Conservation (phyloP, 116 monocot species). For the Trichopus zeylanicus region DNA sequence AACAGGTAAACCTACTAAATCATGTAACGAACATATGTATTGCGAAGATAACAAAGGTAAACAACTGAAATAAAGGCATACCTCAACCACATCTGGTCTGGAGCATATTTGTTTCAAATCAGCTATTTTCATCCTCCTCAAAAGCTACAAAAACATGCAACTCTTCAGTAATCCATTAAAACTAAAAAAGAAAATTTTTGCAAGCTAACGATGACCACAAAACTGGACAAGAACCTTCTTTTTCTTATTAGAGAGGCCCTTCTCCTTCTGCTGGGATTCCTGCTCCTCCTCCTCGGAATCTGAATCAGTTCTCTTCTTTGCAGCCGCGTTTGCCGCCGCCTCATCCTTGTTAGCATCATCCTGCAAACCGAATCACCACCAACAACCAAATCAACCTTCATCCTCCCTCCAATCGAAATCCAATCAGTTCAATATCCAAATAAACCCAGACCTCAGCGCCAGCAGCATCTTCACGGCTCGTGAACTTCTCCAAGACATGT, state of each 20-base stretch:
- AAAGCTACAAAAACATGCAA: slow-evolving; percentile 30
- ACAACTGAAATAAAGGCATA: slow-evolving; percentile 16
- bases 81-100: slow-evolving; percentile 98
- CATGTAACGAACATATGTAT: too few relatives aligned
- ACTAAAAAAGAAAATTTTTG: background rate
- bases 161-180: background rate
- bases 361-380: slow-evolving; percentile 20
- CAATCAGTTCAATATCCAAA: background rate
- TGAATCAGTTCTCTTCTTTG: slow-evolving; percentile 55
- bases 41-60: background rate
- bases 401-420: background rate
- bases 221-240: slow-evolving; percentile 59
- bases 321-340: slow-evolving; percentile 27
- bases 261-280: slow-evolving; percentile 61
- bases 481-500: slow-evolving; percentile 82
- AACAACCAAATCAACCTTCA: background rate
- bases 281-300: slow-evolving; percentile 87
- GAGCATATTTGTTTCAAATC: slow-evolving; percentile 89
- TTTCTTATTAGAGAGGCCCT: slow-evolving; percentile 81
- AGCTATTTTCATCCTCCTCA: slow-evolving; percentile 98
- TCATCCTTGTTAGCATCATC: slow-evolving; percentile 60
- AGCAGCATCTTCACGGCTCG: slow-evolving; percentile 36
- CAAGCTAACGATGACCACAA: background rate
- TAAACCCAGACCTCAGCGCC: slow-evolving; percentile 31
- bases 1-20: too few relatives aligned